A percentile compares a stretch with the other conserved stretches of the same genome.
Evolutionary conservation across 2,329 filamentous ascomycete genomes (phyloP).

Genomic region (Alternaria atra): DNA sequence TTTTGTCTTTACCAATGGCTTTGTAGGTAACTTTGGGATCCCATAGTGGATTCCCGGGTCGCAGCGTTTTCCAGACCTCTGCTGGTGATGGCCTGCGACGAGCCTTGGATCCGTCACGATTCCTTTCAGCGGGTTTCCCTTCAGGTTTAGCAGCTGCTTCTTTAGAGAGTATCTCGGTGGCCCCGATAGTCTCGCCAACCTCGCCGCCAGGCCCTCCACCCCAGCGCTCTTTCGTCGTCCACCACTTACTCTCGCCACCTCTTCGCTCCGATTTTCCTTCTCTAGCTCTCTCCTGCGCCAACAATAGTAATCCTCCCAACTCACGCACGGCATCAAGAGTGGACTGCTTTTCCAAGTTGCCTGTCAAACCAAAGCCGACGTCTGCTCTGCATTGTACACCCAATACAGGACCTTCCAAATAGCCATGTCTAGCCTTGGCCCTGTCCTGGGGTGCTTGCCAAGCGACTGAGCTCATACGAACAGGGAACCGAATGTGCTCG

Average conservation of each 20-base stretch:
- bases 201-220: slow-evolving; percentile 63
- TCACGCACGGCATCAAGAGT: slow-evolving; percentile 66
- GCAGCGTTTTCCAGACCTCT: slow-evolving; percentile 64
- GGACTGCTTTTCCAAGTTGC: slow-evolving; percentile 41
- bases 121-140: slow-evolving; percentile 46
- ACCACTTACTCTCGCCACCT: slow-evolving; percentile 68
- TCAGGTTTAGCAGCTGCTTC: slow-evolving; percentile 41
- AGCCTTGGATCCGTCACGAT: slow-evolving; percentile 39
- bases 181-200: slow-evolving; percentile 45
- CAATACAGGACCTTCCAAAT: slow-evolving; percentile 67
- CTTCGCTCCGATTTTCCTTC: slow-evolving; percentile 61
- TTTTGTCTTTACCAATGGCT: slow-evolving; percentile 63
- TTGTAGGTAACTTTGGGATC: slow-evolving; percentile 65
- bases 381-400: slow-evolving; percentile 65
- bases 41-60: slow-evolving; percentile 62
- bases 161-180: slow-evolving; percentile 35
- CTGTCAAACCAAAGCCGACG: slow-evolving; percentile 59
- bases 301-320: slow-evolving; percentile 63
- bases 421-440: slow-evolving; percentile 61
- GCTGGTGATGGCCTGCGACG: slow-evolving; percentile 56
- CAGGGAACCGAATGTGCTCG: slow-evolving; percentile 62
- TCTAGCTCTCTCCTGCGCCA: slow-evolving; percentile 68
- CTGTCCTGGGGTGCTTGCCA: slow-evolving; percentile 64
- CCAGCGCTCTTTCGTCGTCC: slow-evolving; percentile 65
- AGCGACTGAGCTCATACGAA: slow-evolving; percentile 64